These are phyloP conservation scores for Sphaceloma murrayae DNA, from an alignment of 2,329 filamentous ascomycete genomes.

Conservation along the genomic window DNA sequence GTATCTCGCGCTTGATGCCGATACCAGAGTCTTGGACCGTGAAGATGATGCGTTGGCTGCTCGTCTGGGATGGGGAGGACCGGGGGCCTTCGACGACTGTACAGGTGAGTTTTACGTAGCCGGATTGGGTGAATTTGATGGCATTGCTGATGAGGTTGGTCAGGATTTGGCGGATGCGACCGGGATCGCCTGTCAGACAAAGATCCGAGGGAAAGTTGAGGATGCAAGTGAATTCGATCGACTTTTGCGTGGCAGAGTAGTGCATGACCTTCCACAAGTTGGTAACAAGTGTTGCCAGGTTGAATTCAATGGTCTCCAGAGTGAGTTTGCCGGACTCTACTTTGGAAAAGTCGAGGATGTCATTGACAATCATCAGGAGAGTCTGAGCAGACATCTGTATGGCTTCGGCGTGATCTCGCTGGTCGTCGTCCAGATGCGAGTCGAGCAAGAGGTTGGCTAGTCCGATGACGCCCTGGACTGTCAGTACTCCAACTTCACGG, in stretches of 20 bases:
- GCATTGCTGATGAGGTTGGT: slow-evolving; percentile 20
- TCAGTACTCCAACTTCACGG: background rate
- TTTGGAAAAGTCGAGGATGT: slow-evolving; percentile 19
- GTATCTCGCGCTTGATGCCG: slow-evolving; percentile 19
- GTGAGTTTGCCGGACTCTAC: slow-evolving; percentile 18
- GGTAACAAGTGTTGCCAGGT: slow-evolving; percentile 1
- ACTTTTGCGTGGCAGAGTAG: slow-evolving; percentile 14
- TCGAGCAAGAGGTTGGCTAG: slow-evolving; percentile 16
- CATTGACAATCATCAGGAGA: slow-evolving; percentile 17
- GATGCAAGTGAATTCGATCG: slow-evolving; percentile 12
- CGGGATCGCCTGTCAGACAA: slow-evolving; percentile 18
- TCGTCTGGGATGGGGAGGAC: background rate
- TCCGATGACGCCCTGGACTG: slow-evolving; percentile 17
- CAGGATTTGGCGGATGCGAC: slow-evolving; percentile 19
- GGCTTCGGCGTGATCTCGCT: slow-evolving; percentile 13
- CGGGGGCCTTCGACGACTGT: slow-evolving; percentile 17
- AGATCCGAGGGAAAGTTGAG: slow-evolving; percentile 11
- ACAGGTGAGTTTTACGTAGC: slow-evolving; percentile 14
- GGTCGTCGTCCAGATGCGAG: slow-evolving; percentile 14
- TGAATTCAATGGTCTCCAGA: slow-evolving; percentile 17
- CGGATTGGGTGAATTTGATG: slow-evolving; percentile 20
- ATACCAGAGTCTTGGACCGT: slow-evolving; percentile 19
- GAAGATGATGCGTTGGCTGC: slow-evolving; percentile 17
- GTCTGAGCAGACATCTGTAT: slow-evolving; percentile 16
- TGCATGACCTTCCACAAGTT: slow-evolving; percentile 15